These are phyloP conservation scores for Allantophomopsis lycopodina DNA, from an alignment of 2,329 filamentous ascomycete genomes.

Conservation along the genomic window DNA sequence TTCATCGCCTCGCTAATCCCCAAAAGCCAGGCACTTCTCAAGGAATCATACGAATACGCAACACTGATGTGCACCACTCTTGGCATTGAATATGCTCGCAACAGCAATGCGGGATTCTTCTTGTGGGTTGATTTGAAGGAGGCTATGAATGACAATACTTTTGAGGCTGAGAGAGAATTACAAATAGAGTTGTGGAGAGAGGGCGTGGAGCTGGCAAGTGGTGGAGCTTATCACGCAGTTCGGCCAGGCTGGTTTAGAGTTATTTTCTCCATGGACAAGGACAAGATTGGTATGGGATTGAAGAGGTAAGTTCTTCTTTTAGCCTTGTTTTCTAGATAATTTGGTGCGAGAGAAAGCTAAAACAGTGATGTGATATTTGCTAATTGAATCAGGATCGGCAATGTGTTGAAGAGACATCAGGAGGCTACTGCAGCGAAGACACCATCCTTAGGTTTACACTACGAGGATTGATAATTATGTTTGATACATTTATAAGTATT, in stretches of 20 bases:
- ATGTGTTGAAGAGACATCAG: no score
- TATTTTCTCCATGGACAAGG: constrained; percentile 23
- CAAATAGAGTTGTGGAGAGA: constrained; percentile 21
- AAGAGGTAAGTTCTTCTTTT: no score
- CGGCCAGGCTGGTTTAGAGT: constrained; percentile 36
- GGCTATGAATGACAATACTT: constrained; percentile 19
- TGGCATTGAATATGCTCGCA: constrained; percentile 26
- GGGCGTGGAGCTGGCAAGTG: constrained; percentile 35
- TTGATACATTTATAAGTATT: no score
- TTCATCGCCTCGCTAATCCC: constrained; percentile 27
- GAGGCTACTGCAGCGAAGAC: no score
- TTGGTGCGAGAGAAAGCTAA: no score
- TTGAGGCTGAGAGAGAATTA: constrained; percentile 3
- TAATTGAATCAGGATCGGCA: no score
- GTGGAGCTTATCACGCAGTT: constrained; percentile 28
- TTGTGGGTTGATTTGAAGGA: constrained; percentile 36
- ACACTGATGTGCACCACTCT: constrained; percentile 22
- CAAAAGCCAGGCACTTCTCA: constrained; percentile 23
- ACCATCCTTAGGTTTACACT: no score
- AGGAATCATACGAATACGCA: constrained; percentile 24
- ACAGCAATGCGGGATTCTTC: constrained; percentile 42
- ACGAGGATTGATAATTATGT: no score
- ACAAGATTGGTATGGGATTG: no score
- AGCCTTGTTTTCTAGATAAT: no score
- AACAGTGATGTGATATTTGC: no score